Percentiles rank a stretch among this genome's conserved stretches.
phyloP scores from a whole-genome alignment of 1,284 basidiomycete genomes.

The Agroathelia rolfsii region DNA sequence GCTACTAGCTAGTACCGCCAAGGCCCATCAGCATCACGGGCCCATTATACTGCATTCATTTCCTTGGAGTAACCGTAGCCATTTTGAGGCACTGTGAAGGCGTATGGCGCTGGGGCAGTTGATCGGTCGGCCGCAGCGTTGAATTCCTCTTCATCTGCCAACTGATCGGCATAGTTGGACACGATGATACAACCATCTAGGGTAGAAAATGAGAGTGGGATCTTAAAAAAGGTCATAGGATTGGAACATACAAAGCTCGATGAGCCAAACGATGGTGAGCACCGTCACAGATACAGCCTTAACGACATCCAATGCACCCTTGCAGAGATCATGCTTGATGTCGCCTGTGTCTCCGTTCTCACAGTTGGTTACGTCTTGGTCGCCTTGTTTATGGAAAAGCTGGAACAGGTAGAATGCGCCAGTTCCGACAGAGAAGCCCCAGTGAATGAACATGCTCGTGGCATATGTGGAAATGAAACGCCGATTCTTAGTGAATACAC shows the following conservation, averaged over 20 bases:
- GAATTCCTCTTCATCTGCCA: conserved; percentile 31
- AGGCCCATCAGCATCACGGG: too few relatives aligned
- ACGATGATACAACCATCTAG: conserved; percentile 35
- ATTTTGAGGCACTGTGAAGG: too few relatives aligned
- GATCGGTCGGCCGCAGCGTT: too few relatives aligned
- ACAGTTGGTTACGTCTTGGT: conserved; percentile 25
- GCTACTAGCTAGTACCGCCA: too few relatives aligned
- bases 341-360: conserved; percentile 21
- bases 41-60: too few relatives aligned
- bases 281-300: conserved; percentile 28
- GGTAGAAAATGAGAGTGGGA: conserved; percentile 7
- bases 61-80: too few relatives aligned
- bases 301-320: conserved; percentile 22
- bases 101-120: too few relatives aligned
- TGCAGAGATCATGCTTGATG: conserved; percentile 24
- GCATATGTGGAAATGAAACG: conserved; percentile 39
- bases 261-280: conserved; percentile 34
- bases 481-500: conserved; percentile 34
- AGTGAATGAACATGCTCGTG: conserved; percentile 31
- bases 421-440: conserved; percentile 34
- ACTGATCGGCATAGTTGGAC: conserved; percentile 34
- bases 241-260: conserved; percentile 37
- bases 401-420: conserved; percentile 36
- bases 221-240: conserved; percentile 1
- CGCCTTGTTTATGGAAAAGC: conserved; percentile 29